These are phyloP conservation scores for Malassezia restricta DNA, from an alignment of 1,284 basidiomycete genomes.

Conservation along the genomic window DNA sequence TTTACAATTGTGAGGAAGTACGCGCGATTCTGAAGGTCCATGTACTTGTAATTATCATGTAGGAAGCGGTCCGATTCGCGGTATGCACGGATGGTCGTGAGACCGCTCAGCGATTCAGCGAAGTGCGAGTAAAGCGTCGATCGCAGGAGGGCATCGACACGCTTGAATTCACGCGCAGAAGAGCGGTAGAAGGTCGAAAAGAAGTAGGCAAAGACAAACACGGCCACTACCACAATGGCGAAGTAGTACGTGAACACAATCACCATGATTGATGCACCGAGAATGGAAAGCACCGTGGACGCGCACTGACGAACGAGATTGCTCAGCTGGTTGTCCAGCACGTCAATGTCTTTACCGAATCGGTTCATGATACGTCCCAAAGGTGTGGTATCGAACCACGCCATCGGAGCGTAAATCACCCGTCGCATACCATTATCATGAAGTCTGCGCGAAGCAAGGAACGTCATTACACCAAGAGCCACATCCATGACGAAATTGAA, in stretches of 20 bases:
- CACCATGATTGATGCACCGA: slow-evolving; percentile 57
- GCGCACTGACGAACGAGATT: slow-evolving; percentile 42
- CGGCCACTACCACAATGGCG: slow-evolving; percentile 48
- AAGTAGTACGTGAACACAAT: slow-evolving; percentile 62
- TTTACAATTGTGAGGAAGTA: slow-evolving; percentile 75
- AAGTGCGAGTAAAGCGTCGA: slow-evolving; percentile 71
- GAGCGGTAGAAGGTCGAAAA: slow-evolving; percentile 67
- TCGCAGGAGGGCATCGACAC: slow-evolving; percentile 57
- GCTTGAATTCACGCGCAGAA: slow-evolving; percentile 77
- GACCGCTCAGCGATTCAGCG: slow-evolving; percentile 71
- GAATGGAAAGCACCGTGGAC: slow-evolving; percentile 46
- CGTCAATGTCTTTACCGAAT: slow-evolving; percentile 63
- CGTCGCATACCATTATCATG: slow-evolving; percentile 54
- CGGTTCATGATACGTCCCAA: slow-evolving; percentile 75
- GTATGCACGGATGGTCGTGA: slow-evolving; percentile 78
- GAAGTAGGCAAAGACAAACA: slow-evolving; percentile 37
- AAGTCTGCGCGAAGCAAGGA: slow-evolving; percentile 56
- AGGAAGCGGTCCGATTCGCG: slow-evolving; percentile 50
- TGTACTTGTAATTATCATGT: slow-evolving; percentile 52
- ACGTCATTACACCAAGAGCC: slow-evolving; percentile 56
- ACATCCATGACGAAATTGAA: slow-evolving; percentile 57
- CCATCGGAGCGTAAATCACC: slow-evolving; percentile 57
- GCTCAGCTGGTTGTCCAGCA: slow-evolving; percentile 61
- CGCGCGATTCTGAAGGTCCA: slow-evolving; percentile 78
- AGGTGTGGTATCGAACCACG: slow-evolving; percentile 73